Evolutionary conservation across 2,329 filamentous ascomycete genomes (phyloP).

Genomic region (Trichoderma citrinoviride): DNA sequence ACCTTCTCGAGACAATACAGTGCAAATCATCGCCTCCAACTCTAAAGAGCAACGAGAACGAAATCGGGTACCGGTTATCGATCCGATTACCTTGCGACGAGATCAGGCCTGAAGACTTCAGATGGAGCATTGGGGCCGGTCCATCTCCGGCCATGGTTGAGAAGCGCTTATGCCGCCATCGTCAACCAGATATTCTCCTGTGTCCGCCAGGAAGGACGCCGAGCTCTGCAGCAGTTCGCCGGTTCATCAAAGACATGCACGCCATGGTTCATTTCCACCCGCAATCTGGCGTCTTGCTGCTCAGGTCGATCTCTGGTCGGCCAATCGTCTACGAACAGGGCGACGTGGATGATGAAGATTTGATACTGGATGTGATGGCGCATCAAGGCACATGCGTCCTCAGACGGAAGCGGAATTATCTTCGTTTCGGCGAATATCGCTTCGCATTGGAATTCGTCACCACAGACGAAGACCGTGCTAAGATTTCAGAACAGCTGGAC

Average conservation of each 20-base stretch:
- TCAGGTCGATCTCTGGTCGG: neutral
- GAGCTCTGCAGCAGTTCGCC: neutral
- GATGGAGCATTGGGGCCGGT: constrained; percentile 2
- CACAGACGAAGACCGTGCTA: neutral
- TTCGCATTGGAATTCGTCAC: neutral
- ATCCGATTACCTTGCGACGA: neutral
- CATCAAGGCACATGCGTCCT: neutral
- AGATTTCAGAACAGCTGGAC: neutral
- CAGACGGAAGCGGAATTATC: neutral
- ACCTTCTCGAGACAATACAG: neutral
- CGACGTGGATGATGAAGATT: neutral
- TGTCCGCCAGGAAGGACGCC: neutral
- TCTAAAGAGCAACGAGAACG: neutral
- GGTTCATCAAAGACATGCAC: constrained; percentile 12
- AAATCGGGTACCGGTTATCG: neutral
- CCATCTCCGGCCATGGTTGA: neutral
- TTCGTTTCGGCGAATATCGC: neutral
- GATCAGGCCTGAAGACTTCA: neutral
- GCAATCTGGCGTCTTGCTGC: neutral
- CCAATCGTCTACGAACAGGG: constrained; percentile 13
- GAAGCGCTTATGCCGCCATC: neutral
- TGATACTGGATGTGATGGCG: neutral
- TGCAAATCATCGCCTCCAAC: neutral
- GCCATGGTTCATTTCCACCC: constrained; percentile 6
- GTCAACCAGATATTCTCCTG: neutral